Conservation (phyloP, 768 basidiomycete genomes). For the Phylloporus rhodoxanthus region DNA sequence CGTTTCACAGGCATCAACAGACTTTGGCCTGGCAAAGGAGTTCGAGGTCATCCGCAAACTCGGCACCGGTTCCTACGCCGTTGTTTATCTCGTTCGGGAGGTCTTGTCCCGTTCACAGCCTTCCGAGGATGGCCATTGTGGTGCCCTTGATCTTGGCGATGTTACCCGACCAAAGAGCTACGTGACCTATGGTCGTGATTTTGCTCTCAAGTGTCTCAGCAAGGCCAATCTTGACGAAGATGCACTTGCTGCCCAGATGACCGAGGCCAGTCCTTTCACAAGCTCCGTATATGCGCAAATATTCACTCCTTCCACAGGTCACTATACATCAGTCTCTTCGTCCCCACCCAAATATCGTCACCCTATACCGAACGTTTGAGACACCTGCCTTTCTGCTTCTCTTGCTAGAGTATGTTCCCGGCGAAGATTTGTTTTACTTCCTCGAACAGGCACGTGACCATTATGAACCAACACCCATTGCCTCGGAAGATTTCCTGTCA, state of each 20-base stretch:
- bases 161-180: slow-evolving; percentile 28
- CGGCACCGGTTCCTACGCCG: slow-evolving; percentile 87
- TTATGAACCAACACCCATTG: slow-evolving; percentile 47
- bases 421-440: slow-evolving; percentile 97
- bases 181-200: slow-evolving; percentile 67
- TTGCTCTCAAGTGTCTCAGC: slow-evolving; percentile 94
- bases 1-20: slow-evolving; percentile 29
- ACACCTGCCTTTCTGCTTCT: slow-evolving; percentile 88
- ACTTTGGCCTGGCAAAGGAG: slow-evolving; percentile 49
- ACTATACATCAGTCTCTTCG: slow-evolving; percentile 92
- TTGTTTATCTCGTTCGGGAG: slow-evolving; percentile 88
- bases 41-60: slow-evolving; percentile 84
- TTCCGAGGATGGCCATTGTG: slow-evolving; percentile 51
- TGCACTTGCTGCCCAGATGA: slow-evolving; percentile 80
- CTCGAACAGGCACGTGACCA: slow-evolving; percentile 93
- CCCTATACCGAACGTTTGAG: slow-evolving; percentile 89
- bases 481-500: slow-evolving; percentile 9
- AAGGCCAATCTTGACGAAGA: slow-evolving; percentile 91
- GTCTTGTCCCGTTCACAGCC: slow-evolving; percentile 39
- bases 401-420: slow-evolving; percentile 91
- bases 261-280: slow-evolving; percentile 57
- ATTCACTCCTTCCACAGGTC: slow-evolving; percentile 44
- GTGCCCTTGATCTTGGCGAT: slow-evolving; percentile 50
- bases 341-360: slow-evolving; percentile 89
- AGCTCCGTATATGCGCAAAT: slow-evolving; percentile 3